phyloP scores from a whole-genome alignment of 202 grass and related monocot species.

The Brachypodium distachyon region DNA sequence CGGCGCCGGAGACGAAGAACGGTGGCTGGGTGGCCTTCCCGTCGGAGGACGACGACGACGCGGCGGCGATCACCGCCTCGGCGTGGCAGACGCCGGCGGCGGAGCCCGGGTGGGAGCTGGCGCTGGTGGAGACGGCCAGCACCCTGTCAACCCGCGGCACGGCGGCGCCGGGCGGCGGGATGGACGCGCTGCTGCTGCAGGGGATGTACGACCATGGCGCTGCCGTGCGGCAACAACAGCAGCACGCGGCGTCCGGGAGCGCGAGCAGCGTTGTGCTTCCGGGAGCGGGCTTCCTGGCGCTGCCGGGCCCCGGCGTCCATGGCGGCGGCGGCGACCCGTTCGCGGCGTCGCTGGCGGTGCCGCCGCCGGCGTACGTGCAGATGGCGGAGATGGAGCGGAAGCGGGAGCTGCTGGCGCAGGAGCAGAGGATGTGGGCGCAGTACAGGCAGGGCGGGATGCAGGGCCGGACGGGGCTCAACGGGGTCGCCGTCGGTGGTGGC shows the following conservation, averaged over 20 bases:
- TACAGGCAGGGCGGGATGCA: slow-evolving; percentile 56
- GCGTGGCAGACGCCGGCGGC: slow-evolving; percentile 58
- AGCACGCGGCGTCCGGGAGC: slow-evolving; percentile 34
- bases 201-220: slow-evolving; percentile 79
- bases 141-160: slow-evolving; percentile 55
- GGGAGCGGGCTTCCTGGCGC: slow-evolving; percentile 27
- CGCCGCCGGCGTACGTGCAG: slow-evolving; percentile 72
- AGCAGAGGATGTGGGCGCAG: slow-evolving; percentile 79
- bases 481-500: neutral
- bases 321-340: slow-evolving; percentile 57
- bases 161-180: slow-evolving; percentile 34
- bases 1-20: neutral
- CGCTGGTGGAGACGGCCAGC: slow-evolving; percentile 61
- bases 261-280: slow-evolving; percentile 57
- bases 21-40: slow-evolving; percentile 60
- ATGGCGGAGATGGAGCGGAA: slow-evolving; percentile 75
- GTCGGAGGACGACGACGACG: slow-evolving; percentile 29
- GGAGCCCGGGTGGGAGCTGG: slow-evolving; percentile 62
- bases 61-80: slow-evolving; percentile 36
- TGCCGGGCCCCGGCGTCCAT: slow-evolving; percentile 53
- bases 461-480: slow-evolving; percentile 30
- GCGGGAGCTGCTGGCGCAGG: slow-evolving; percentile 62
- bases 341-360: slow-evolving; percentile 58
- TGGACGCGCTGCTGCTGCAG: slow-evolving; percentile 56
- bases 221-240: slow-evolving; percentile 30